phyloP scores from a whole-genome alignment of 768 basidiomycete genomes.

The Pulveroboletus sp. region DNA sequence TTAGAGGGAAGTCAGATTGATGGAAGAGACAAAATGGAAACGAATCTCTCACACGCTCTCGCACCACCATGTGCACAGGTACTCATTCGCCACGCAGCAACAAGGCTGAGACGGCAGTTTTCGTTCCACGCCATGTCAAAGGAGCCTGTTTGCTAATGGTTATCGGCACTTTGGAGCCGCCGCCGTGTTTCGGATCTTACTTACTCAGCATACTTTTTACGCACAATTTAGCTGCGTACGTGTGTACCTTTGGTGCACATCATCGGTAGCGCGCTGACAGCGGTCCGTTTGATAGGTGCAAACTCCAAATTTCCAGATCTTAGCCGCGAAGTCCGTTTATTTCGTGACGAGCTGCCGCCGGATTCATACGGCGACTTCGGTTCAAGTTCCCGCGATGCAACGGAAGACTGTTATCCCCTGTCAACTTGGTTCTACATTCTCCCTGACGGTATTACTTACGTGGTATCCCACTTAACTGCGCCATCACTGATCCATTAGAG shows the following conservation, averaged over 20 bases:
- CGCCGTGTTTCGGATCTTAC: neutral
- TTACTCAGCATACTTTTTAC: neutral
- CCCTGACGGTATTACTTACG: neutral
- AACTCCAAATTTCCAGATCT: neutral
- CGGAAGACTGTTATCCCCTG: neutral
- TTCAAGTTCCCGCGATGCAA: neutral
- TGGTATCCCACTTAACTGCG: neutral
- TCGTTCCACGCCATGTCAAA: neutral
- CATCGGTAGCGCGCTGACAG: neutral
- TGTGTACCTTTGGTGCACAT: neutral
- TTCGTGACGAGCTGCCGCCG: no score
- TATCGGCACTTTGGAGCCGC: neutral
- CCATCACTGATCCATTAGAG: neutral
- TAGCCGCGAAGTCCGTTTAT: neutral
- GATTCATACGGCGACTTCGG: neutral
- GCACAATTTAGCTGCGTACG: no score
- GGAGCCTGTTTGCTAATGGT: neutral
- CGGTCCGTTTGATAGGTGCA: neutral
- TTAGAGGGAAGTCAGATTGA: neutral
- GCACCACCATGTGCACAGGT: slow-evolving; percentile 1
- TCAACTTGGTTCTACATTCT: neutral
- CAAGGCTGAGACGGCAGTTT: neutral
- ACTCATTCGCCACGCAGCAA: neutral
- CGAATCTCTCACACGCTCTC: neutral
- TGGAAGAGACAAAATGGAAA: slow-evolving; percentile 2